Evolutionary conservation across 345 rosid species (phyloP).

Genomic region (Murraya koenigii): DNA sequence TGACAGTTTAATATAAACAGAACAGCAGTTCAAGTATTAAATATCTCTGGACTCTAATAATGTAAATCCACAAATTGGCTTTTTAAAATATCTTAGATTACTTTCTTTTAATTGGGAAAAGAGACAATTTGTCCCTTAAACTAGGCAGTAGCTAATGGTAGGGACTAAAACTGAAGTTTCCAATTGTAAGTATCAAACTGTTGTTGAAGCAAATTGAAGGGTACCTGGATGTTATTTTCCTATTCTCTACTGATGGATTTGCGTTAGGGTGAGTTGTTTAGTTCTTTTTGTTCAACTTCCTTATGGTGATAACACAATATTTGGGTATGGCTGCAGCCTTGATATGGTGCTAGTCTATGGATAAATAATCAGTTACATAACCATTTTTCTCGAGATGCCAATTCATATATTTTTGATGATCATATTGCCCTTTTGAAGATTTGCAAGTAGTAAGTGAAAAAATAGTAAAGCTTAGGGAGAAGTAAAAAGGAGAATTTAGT

Average conservation of each 20-base stretch:
- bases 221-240: not conserved
- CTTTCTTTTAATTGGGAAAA: too few species aligned
- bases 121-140: not conserved
- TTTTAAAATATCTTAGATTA: too few species aligned
- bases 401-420: not conserved
- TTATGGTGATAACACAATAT: not conserved
- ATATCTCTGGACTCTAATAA: too few species aligned
- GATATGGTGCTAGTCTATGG: not conserved
- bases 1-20: too few species aligned
- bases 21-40: too few species aligned
- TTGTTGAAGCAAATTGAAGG: not conserved
- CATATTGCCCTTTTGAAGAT: not conserved
- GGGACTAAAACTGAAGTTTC: not conserved
- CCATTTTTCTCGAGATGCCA: conserved; percentile 4
- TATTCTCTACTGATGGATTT: not conserved
- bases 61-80: too few species aligned
- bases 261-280: not conserved
- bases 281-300: conserved; percentile 4
- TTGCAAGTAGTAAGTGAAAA: not conserved
- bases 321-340: not conserved
- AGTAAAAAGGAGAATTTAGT: not conserved
- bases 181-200: not conserved
- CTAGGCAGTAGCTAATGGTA: not conserved
- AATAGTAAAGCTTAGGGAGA: not conserved
- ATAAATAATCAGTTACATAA: not conserved